Conservation (phyloP, 2,329 filamentous ascomycete species). For the Botrytis porri region DNA sequence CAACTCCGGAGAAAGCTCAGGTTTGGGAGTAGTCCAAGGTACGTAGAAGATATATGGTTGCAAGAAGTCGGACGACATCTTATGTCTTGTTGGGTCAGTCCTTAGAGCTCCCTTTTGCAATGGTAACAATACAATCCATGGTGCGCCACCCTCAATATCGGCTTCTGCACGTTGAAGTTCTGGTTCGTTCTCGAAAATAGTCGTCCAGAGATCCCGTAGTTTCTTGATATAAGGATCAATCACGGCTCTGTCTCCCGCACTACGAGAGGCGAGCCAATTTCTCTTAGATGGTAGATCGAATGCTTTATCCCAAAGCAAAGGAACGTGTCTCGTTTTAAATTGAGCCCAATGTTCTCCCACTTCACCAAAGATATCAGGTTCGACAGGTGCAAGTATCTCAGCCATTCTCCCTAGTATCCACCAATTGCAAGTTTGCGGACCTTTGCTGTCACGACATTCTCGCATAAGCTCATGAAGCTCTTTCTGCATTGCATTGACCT, state of each 20-base stretch:
- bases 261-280: background rate
- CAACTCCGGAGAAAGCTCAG: background rate
- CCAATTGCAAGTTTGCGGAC: background rate
- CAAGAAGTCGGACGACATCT: background rate
- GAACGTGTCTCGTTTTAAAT: conserved; percentile 4
- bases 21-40: conserved; percentile 7
- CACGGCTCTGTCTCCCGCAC: background rate
- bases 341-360: conserved; percentile 8
- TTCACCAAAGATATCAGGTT: conserved; percentile 6
- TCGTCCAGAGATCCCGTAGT: background rate
- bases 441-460: background rate
- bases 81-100: conserved; percentile 3
- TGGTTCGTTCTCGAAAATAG: background rate
- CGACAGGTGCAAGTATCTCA: conserved; percentile 10
- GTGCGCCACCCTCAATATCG: background rate
- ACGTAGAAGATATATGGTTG: conserved; percentile 13
- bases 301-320: conserved; percentile 10
- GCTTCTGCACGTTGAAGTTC: background rate
- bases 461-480: background rate
- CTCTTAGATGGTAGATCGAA: background rate
- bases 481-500: background rate
- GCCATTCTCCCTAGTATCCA: conserved; percentile 11
- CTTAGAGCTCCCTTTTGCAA: conserved; percentile 4
- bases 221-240: background rate
- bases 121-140: conserved; percentile 12